phyloP scores from a whole-genome alignment of 2,329 filamentous ascomycete species.

The Colletotrichum incanum region DNA sequence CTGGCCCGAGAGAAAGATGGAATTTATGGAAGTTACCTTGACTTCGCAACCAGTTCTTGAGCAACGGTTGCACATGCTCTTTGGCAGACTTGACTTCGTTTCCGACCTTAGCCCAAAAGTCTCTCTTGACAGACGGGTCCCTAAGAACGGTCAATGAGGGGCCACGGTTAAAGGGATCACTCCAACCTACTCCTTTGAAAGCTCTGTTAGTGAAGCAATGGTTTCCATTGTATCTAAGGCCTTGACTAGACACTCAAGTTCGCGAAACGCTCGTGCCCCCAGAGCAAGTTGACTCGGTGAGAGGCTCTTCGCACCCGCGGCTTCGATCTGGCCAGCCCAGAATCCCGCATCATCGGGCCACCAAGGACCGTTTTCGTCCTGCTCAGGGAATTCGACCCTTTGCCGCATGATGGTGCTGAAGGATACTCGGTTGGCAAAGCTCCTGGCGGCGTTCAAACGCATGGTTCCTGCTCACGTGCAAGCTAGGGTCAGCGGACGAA shows the following conservation, averaged over 20 bases:
- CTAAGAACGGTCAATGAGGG: conserved; percentile 51
- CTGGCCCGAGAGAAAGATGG: background rate
- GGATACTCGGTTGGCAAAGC: conserved; percentile 66
- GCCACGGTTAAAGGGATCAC: background rate
- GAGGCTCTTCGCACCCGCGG: conserved; percentile 54
- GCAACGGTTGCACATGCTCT: conserved; percentile 72
- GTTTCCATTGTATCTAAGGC: conserved; percentile 79
- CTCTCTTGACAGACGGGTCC: conserved; percentile 56
- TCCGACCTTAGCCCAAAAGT: conserved; percentile 70
- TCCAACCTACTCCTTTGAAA: conserved; percentile 66
- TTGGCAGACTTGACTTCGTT: conserved; percentile 69
- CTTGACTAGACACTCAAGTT: conserved; percentile 78
- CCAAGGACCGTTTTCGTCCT: conserved; percentile 51
- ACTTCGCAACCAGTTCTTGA: conserved; percentile 75
- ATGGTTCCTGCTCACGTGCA: conserved; percentile 58
- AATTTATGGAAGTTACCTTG: conserved; percentile 64
- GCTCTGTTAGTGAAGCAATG: conserved; percentile 70
- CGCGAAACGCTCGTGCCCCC: conserved; percentile 75
- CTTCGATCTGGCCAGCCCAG: conserved; percentile 57
- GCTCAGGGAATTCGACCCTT: conserved; percentile 56
- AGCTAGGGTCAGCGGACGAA: conserved; percentile 38
- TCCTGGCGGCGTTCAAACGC: conserved; percentile 69
- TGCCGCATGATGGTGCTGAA: conserved; percentile 65
- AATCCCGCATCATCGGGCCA: conserved; percentile 59
- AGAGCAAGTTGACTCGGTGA: conserved; percentile 62